A percentile compares a stretch with the other conserved stretches of the same genome.
Conservation (phyloP, 2,329 filamentous ascomycete species). For the Aspergillus sp. region DNA sequence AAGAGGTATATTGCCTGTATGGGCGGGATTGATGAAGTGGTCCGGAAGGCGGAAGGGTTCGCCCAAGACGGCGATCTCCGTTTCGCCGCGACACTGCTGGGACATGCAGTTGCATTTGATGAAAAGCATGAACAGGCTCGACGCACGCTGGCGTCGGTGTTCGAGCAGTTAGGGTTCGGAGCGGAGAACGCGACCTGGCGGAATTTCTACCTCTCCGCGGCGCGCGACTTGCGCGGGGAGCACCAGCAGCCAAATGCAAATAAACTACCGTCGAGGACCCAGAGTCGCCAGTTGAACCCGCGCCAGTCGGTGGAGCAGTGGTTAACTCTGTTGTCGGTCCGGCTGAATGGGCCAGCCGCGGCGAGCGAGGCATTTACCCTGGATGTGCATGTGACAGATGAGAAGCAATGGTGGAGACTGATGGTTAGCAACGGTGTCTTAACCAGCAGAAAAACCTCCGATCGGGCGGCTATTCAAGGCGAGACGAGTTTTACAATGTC, state of each 20-base stretch:
- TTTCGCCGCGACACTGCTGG: conserved; percentile 44
- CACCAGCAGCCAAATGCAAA: neutral
- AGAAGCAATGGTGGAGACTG: conserved; percentile 18
- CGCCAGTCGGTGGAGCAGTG: conserved; percentile 22
- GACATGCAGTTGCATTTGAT: conserved; percentile 38
- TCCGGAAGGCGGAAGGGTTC: conserved; percentile 33
- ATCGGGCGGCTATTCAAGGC: too few species aligned
- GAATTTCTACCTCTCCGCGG: conserved; percentile 43
- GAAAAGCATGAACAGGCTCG: conserved; percentile 14
- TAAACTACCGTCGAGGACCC: neutral
- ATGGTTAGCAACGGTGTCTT: conserved; percentile 27
- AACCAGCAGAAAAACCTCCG: conserved; percentile 9
- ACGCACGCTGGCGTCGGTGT: conserved; percentile 33
- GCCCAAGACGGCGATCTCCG: conserved; percentile 36
- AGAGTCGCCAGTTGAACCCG: conserved; percentile 12
- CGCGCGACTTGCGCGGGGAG: conserved; percentile 28
- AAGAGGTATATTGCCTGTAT: conserved; percentile 41
- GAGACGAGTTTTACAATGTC: neutral
- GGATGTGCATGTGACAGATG: conserved; percentile 20
- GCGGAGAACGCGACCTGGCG: conserved; percentile 47
- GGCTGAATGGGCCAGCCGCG: conserved; percentile 20
- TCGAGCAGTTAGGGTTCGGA: conserved; percentile 39
- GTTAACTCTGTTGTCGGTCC: conserved; percentile 22
- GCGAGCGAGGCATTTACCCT: conserved; percentile 14
- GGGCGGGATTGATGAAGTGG: conserved; percentile 37